These are phyloP conservation scores for Saccharum hybrid DNA, from an alignment of 202 grass and related monocot species.

Conservation along the genomic window DNA sequence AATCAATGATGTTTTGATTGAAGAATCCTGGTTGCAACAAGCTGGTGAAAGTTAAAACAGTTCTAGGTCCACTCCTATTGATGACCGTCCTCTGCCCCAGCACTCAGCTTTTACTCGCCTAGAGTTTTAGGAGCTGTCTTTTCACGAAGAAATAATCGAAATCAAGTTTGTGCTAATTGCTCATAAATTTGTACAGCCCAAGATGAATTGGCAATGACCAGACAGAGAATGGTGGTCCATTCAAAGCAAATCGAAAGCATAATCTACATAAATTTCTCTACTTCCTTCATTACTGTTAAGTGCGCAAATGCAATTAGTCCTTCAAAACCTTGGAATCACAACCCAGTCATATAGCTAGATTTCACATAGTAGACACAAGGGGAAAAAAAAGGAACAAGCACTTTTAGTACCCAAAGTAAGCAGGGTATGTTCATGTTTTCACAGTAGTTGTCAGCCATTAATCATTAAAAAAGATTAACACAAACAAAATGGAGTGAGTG, in stretches of 20 bases:
- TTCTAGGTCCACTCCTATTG: not conserved
- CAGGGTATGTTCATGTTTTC: not conserved
- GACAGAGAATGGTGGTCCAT: not conserved
- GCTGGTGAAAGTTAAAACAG: not conserved
- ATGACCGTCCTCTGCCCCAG: too few relatives aligned
- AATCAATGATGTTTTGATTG: not conserved
- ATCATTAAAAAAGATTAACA: not conserved
- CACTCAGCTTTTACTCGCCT: not conserved
- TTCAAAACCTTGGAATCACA: not conserved
- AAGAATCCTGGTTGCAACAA: not conserved
- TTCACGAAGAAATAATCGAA: not conserved
- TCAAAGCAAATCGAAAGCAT: not conserved
- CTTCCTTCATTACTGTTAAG: not conserved
- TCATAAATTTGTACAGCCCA: not conserved
- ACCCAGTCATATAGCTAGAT: not conserved
- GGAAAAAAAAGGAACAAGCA: not conserved
- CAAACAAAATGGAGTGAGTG: not conserved
- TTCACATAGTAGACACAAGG: not conserved
- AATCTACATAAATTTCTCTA: not conserved
- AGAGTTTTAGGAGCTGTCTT: not conserved
- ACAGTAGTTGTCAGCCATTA: not conserved
- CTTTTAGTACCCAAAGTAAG: not conserved
- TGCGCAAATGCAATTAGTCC: not conserved
- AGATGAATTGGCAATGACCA: not conserved
- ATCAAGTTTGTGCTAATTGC: not conserved